Evolutionary conservation across 495 filamentous ascomycete species (phyloP), one percentile per base, ranked within the genome.

Genomic region (Penicillium samsonianum): DNA sequence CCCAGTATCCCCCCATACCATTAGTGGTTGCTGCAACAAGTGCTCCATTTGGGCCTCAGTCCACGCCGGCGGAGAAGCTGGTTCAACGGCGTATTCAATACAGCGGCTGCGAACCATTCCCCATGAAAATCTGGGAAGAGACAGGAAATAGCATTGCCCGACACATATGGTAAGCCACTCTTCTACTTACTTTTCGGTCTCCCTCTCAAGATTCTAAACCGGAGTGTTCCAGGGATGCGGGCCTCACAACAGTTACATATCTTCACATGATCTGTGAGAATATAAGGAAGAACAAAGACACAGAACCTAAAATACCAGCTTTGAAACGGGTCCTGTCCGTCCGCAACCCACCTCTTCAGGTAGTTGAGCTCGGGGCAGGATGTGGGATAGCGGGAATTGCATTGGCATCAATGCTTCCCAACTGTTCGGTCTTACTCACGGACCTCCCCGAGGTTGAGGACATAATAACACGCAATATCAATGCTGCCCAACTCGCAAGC

Each of bases 111-210:
- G 7, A 60, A 35, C 25, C 46, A 10, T n/a, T n/a, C n/a, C 35
- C 16, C 16, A 62, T 84, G 38, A 64, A 57, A 49, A 82, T 97
- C 20, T 89, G 88, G 77, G 94, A 98, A 65, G 92, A 98, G 57
- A 91, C 91, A 2, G 93, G 92, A 7, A 92, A 98, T 68, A 96
- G 90, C 67, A 96, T 98, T 63, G 92, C 93, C 16, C 82, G 92
- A 16, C 94, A 98, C 72, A 84, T 98, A 45, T 98, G 94, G 94
- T 93, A 86, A 71, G 70, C 38, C 51, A 19, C 23, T 23, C 50
- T 40, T n/a, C 30, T 28, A 23, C 43, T 50, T 17, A 23, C 9
- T 78, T 65, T 23, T 76, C 9, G 31, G 16, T 44, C 11, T 33
- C 50, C 26, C 30, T 9, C n/a, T 25, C 31, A 12, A 31, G 31